These are phyloP conservation scores for Ceratocystis cacaofunesta DNA, from an alignment of 2,329 filamentous ascomycete genomes.

Conservation along the genomic window DNA sequence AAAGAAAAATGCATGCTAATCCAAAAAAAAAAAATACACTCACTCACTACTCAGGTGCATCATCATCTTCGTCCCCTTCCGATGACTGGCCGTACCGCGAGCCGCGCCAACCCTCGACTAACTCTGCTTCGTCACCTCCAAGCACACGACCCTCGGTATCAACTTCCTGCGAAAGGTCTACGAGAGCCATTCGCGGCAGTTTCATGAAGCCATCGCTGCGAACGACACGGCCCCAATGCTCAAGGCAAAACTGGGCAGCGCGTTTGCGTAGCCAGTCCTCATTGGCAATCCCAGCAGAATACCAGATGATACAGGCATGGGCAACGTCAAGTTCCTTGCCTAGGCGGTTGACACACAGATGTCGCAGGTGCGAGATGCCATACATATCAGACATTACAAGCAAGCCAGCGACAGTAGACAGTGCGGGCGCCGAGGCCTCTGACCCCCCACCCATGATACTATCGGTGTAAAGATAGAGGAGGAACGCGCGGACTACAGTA, in stretches of 20 bases:
- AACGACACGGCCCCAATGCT: constrained; percentile 88
- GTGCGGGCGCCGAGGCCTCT: constrained; percentile 48
- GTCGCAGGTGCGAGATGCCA: constrained; percentile 82
- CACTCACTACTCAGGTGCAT: constrained; percentile 40
- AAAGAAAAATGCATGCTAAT: background rate
- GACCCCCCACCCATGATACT: constrained; percentile 47
- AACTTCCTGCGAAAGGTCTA: constrained; percentile 86
- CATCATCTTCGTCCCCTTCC: constrained; percentile 38
- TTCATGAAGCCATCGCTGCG: constrained; percentile 75
- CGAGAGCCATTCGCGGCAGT: constrained; percentile 61
- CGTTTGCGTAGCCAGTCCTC: constrained; percentile 89
- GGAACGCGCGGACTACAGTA: constrained; percentile 79
- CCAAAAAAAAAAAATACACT: constrained; percentile 17
- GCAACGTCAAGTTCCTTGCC: constrained; percentile 85
- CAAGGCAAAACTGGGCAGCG: constrained; percentile 76
- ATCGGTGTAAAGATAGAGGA: constrained; percentile 95
- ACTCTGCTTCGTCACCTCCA: constrained; percentile 67
- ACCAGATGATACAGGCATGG: constrained; percentile 91
- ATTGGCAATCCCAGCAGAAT: constrained; percentile 74
- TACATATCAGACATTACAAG: constrained; percentile 97
- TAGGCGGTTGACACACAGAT: constrained; percentile 80
- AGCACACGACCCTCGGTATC: constrained; percentile 86
- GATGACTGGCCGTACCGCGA: constrained; percentile 23
- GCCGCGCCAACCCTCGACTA: constrained; percentile 35
- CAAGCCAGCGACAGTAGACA: constrained; percentile 81